Base-by-base conservation (phyloP, 1,284 basidiomycete genomes). In the Phellinidium pouzarii region DNA sequence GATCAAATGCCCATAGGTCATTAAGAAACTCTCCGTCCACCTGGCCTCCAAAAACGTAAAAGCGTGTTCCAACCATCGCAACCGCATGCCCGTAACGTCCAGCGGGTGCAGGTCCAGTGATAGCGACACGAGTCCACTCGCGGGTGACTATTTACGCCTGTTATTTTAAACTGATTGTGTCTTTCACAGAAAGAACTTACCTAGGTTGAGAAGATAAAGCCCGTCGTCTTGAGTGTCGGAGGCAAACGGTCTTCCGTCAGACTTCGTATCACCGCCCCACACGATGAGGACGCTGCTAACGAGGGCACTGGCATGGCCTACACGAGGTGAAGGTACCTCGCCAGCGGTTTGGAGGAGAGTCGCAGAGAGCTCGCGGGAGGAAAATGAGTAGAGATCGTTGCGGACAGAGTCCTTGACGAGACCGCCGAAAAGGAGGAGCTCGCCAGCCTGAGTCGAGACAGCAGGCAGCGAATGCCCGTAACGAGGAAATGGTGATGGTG, bases 71-170 rank as follows among this genome's bases (percentile, higher is more conserved):
- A 55, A 87, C 78, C 85, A 99, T 94, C 25, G 90, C 84, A 19
- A 94, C 93, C 4, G 94, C 88, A 70, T 99, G 96, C 0, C 96
- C 96, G 65, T 99, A 98, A 48, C 96, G 79, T 7, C 96, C 96
- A 12, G 81, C 79, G 1, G 94, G 94, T 1, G 81, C 75, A 9
- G 85, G 76, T 0, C 90, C 87, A 31, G 83, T 73, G 11, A 90
- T 84, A 5, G 82, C 75, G 34, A 96, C 88, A 34, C 84, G 81
- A 22, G 93, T 96, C 95, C 95, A 99, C 66, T 98, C 96, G 59
- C 91, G 83, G 14, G 90, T 87, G 54, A 84, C 89, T 91, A 59
- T 12, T 31, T 34, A 37, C 19, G 29, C 36, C 44, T 22, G 36
- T 34, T 44, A 44, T 27, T 29, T 38, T 37, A 52, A 55, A 12